Conservation (phyloP, 2,329 filamentous ascomycete species). For the Xylaria sp. region DNA sequence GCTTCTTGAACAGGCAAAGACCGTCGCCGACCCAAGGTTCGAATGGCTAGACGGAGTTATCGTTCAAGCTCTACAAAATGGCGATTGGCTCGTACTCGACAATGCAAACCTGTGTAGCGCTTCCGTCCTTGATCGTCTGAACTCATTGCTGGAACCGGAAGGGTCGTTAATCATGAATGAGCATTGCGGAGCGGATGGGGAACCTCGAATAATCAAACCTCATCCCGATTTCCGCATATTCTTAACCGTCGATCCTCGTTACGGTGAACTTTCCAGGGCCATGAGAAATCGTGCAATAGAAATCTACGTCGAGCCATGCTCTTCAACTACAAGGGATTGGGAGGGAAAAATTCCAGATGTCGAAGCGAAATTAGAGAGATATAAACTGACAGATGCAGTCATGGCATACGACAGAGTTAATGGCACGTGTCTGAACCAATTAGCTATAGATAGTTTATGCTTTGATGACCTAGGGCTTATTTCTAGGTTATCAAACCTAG, state of each 20-base stretch:
- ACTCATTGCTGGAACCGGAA: constrained; percentile 90
- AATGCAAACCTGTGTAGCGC: constrained; percentile 97
- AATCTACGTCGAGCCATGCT: constrained; percentile 70
- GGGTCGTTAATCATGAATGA: constrained; percentile 92
- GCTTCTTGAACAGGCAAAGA: constrained; percentile 58
- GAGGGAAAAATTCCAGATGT: constrained; percentile 52
- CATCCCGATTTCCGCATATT: constrained; percentile 92
- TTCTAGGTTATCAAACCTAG: constrained; percentile 35
- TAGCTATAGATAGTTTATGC: constrained; percentile 56
- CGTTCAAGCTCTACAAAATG: constrained; percentile 82
- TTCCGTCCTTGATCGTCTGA: constrained; percentile 91
- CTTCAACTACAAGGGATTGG: constrained; percentile 42
- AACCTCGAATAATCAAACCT: constrained; percentile 78
- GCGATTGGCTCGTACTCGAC: constrained; percentile 92
- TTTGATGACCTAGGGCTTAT: constrained; percentile 52
- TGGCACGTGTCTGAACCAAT: constrained; percentile 38
- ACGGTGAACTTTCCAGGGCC: constrained; percentile 91
- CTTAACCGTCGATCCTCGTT: constrained; percentile 87
- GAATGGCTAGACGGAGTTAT: constrained; percentile 96
- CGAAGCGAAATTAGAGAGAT: constrained; percentile 57
- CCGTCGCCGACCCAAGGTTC: constrained; percentile 78
- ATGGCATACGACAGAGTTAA: constrained; percentile 39
- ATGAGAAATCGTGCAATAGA: constrained; percentile 97
- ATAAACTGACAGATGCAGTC: constrained; percentile 45
- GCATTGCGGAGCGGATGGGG: constrained; percentile 81